Base-by-base conservation (phyloP, 305 asterid genomes). In the Nicotiana rustica region DNA sequence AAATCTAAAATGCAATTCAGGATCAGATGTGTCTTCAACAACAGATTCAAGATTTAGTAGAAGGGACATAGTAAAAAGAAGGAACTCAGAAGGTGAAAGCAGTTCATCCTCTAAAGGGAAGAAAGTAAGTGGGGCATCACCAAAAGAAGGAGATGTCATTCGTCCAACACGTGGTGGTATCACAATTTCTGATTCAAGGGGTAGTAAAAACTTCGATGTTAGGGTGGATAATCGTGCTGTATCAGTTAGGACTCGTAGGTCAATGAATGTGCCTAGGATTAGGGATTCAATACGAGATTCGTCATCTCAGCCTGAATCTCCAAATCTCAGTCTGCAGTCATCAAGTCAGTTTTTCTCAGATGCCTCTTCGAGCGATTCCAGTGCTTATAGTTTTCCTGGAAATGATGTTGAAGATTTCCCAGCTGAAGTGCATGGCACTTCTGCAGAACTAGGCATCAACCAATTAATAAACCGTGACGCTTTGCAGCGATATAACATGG, bases 401-500 rank as follows among this genome's bases (percentile, higher is more conserved):
- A 82, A 49, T 78, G 83, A 47, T 85, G 90, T 79, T 65, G 90
- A 86, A 69, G 79, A 83, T 85, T 41, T 83, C 18, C 86, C 90
- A 14, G 71, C 86, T 68, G 82, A 71, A 60, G 79, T 70, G 73
- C 76, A 87, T 52, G 82, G 81, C 17, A 41, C 84, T 35, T 85
- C 93, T 36, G 33, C 82, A 8, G 95, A 88, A 35, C 78, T 35
- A 52, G 86, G 88, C 77, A 84, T 84, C 49, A 52, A 88, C 75
- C 90, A 57, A 62, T 69, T 82, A 36, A 81, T 76, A 87, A 86
- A 85, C 70, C 89, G 52, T 66, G 89, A 88, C 76, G 83, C 81
- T 66, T 88, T 88, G 71, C 87, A 88, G 78, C 89, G 86, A 19
- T 88, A 87, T 82, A 88, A 90, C 86, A 86, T 91, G 86, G 92